A percentile compares a stretch with the other conserved stretches of the same genome.
These are phyloP conservation scores for Cladosporium oxysporum DNA, from an alignment of 2,329 filamentous ascomycete species.

Conservation along the genomic window DNA sequence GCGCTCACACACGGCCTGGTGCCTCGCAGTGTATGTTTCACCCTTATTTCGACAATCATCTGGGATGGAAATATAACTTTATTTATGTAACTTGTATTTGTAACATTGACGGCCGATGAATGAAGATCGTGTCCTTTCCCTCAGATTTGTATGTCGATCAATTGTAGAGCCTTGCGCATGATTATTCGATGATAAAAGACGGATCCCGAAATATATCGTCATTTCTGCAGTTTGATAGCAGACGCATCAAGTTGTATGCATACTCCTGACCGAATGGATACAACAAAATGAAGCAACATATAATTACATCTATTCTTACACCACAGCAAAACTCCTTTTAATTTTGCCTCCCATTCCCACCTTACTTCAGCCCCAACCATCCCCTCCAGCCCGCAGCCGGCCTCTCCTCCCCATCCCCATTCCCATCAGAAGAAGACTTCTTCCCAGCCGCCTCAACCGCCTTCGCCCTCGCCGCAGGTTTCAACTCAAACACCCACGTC, in stretches of 20 bases:
- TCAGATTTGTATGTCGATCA: neutral
- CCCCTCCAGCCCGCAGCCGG: slow-evolving; percentile 22
- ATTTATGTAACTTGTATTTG: slow-evolving; percentile 12
- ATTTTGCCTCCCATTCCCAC: no score
- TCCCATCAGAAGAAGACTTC: neutral
- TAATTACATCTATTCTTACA: neutral
- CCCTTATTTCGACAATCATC: neutral
- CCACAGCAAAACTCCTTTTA: neutral
- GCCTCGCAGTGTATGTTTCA: neutral
- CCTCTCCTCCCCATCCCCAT: neutral
- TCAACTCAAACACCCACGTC: slow-evolving; percentile 52
- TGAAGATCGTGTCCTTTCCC: neutral
- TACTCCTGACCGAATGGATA: neutral
- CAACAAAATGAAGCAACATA: neutral
- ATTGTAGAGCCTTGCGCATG: neutral
- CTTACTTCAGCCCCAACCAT: slow-evolving; percentile 21
- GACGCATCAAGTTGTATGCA: neutral
- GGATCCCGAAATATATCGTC: no score
- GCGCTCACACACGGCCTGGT: neutral
- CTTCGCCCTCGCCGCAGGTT: slow-evolving; percentile 27
- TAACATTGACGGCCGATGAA: slow-evolving; percentile 8
- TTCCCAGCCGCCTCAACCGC: neutral
- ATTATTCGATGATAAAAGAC: neutral
- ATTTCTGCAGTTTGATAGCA: no score
- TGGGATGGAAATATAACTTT: neutral